These are phyloP conservation scores for Excoecaria cochinchinensis DNA, from an alignment of 345 rosid genomes.

Conservation along the genomic window DNA sequence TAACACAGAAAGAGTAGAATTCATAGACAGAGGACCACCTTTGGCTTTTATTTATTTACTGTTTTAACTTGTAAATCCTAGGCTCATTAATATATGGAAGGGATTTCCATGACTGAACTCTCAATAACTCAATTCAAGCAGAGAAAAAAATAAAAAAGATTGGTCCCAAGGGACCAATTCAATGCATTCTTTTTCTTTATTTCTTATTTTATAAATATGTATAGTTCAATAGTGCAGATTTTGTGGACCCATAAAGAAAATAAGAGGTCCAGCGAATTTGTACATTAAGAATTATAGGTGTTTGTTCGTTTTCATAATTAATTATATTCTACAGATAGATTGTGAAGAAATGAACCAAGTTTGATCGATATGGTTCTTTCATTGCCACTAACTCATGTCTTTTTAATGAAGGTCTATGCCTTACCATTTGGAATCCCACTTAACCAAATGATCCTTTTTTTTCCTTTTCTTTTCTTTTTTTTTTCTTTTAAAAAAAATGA, in stretches of 20 bases:
- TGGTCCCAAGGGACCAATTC: slow-evolving; percentile 18
- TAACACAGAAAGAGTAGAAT: neutral
- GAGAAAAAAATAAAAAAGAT: neutral
- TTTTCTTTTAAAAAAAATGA: too few relatives aligned
- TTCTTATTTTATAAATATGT: too few relatives aligned
- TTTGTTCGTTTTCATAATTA: slow-evolving; percentile 35
- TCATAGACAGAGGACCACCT: slow-evolving; percentile 28
- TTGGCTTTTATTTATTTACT: too few relatives aligned
- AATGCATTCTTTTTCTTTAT: neutral
- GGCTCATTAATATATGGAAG: neutral
- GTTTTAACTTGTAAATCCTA: too few relatives aligned
- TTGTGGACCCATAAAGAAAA: slow-evolving; percentile 27
- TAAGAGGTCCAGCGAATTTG: slow-evolving; percentile 22
- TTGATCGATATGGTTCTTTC: neutral
- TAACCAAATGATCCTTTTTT: too few relatives aligned
- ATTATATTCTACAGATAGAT: slow-evolving; percentile 11
- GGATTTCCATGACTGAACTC: slow-evolving; percentile 28
- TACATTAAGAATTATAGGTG: slow-evolving; percentile 25
- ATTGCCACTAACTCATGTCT: slow-evolving; percentile 6
- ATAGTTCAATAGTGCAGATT: slow-evolving; percentile 20
- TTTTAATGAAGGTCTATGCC: neutral
- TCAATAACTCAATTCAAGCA: neutral
- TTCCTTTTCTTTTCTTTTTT: neutral
- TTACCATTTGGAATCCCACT: neutral
- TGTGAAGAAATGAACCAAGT: neutral